Conservation (phyloP, 1,284 basidiomycete genomes). For the Ganoderma multipileum region DNA sequence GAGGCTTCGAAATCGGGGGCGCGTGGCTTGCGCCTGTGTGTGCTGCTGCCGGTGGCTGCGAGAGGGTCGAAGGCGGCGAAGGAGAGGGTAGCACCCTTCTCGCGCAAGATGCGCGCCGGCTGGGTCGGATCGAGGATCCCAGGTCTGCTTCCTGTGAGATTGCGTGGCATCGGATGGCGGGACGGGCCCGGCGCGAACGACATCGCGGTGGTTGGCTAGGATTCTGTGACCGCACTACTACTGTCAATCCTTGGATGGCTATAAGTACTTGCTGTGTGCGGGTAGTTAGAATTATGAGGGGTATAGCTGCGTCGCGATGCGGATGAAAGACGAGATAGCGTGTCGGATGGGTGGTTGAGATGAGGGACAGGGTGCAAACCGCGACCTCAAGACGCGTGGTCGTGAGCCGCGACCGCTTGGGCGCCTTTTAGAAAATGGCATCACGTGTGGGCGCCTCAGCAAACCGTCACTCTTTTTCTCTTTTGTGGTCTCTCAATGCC, state of each 20-base stretch:
- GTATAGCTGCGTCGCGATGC: neutral
- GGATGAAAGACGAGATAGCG: neutral
- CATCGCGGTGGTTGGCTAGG: conserved; percentile 18
- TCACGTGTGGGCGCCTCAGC: conserved; percentile 23
- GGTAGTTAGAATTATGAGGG: neutral
- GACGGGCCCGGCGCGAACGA: conserved; percentile 27
- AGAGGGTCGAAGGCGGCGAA: conserved; percentile 76
- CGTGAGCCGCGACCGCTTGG: neutral
- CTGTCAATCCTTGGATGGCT: neutral
- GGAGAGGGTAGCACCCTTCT: conserved; percentile 57
- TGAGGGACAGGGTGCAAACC: conserved; percentile 8
- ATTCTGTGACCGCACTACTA: neutral
- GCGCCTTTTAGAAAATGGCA: conserved; percentile 12
- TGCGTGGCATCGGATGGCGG: conserved; percentile 20
- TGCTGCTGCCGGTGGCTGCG: conserved; percentile 54
- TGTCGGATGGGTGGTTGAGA: neutral
- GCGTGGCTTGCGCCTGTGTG: conserved; percentile 41
- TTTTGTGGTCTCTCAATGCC: neutral
- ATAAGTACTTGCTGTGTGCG: neutral
- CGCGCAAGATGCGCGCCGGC: conserved; percentile 60
- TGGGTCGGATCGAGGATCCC: conserved; percentile 70
- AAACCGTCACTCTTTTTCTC: conserved; percentile 9
- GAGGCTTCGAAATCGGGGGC: conserved; percentile 50
- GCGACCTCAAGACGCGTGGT: conserved; percentile 3
- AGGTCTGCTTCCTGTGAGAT: conserved; percentile 46